Conservation (phyloP, 2,329 filamentous ascomycete species). For the Aphanoascus verrucosus region DNA sequence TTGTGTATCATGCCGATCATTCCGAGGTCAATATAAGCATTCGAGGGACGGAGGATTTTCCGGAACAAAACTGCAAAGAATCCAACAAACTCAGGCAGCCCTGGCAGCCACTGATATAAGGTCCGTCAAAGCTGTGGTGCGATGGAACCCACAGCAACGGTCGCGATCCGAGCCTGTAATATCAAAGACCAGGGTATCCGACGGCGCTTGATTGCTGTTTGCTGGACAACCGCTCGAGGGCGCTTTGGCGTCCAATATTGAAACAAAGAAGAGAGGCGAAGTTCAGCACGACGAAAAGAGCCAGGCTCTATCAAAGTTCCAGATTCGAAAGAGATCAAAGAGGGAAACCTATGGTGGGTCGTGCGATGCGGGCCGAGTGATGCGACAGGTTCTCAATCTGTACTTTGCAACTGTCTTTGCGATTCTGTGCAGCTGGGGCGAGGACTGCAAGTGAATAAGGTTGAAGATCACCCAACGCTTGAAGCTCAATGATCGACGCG, state of each 20-base stretch:
- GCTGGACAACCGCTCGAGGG: background rate
- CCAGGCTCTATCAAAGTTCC: background rate
- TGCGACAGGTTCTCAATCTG: conserved; percentile 6
- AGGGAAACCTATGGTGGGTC: background rate
- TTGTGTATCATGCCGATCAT: conserved; percentile 4
- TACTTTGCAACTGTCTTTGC: background rate
- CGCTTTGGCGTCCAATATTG: background rate
- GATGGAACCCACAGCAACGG: background rate
- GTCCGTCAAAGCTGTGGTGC: background rate
- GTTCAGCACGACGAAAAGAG: background rate
- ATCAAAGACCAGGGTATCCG: background rate
- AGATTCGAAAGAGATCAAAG: background rate
- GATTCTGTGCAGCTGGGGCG: conserved; percentile 1
- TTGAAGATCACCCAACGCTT: conserved; percentile 8
- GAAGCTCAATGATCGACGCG: conserved; percentile 4
- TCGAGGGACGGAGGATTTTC: conserved; percentile 1
- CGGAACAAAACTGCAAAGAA: background rate
- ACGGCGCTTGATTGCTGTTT: background rate
- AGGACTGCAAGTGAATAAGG: conserved; percentile 1
- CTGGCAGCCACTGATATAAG: background rate
- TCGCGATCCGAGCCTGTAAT: conserved; percentile 6
- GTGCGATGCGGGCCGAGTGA: conserved; percentile 9
- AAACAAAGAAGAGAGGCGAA: conserved; percentile 1
- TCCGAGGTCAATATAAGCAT: conserved; percentile 1
- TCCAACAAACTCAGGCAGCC: background rate